Percentiles rank a stretch among this genome's conserved stretches.
Conservation (phyloP, 1,139 yeast species). For the Geotrichum fermentans region DNA sequence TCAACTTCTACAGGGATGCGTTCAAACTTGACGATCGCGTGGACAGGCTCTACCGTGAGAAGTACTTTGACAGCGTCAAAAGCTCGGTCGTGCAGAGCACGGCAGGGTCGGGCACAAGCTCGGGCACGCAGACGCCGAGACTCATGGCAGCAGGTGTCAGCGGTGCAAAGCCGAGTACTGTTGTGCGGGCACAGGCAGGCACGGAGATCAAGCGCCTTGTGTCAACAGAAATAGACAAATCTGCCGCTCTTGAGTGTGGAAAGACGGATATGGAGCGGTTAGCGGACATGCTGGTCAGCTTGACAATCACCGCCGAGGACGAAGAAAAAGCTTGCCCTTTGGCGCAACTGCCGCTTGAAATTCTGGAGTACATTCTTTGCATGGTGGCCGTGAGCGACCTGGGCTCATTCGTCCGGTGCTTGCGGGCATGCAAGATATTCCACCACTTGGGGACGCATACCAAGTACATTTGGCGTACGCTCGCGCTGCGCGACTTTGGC, state of each 20-base stretch:
- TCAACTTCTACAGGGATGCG: conserved; percentile 66
- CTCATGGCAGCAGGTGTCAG: neutral
- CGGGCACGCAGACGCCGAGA: neutral
- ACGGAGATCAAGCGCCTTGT: neutral
- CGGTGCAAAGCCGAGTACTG: neutral
- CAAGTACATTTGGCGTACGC: conserved; percentile 51
- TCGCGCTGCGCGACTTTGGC: conserved; percentile 55
- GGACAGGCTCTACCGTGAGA: conserved; percentile 62
- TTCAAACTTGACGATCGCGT: conserved; percentile 53
- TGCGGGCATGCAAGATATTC: conserved; percentile 57
- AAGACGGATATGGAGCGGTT: neutral
- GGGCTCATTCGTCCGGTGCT: conserved; percentile 62
- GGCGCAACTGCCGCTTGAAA: conserved; percentile 58
- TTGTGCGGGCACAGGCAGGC: neutral
- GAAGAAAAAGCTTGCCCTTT: conserved; percentile 50
- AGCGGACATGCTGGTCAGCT: conserved; percentile 11
- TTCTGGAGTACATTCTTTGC: conserved; percentile 53
- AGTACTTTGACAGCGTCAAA: conserved; percentile 29
- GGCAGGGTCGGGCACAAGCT: no score
- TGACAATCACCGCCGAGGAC: conserved; percentile 40
- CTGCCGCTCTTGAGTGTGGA: neutral
- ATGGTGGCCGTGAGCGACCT: conserved; percentile 47
- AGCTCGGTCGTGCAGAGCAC: no score
- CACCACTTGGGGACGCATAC: conserved; percentile 59
- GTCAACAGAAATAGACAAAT: neutral